phyloP scores from a whole-genome alignment of 441 rosid species.

The Flueggea neowawraea region DNA sequence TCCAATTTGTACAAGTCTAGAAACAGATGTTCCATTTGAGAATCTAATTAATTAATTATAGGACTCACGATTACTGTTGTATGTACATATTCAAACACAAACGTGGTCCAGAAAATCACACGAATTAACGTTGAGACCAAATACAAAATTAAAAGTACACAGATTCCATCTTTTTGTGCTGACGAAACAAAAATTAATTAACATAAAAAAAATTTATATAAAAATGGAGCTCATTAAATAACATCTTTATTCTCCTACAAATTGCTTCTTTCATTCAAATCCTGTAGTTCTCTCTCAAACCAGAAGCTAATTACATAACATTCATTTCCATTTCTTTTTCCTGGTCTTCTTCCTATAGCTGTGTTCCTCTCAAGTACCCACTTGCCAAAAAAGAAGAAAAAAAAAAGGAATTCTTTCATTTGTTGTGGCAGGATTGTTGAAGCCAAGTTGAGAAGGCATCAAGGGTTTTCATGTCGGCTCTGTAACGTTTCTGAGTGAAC shows the following conservation, averaged over 20 bases:
- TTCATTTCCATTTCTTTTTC: neutral
- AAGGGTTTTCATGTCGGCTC: conserved; percentile 93
- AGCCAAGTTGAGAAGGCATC: conserved; percentile 72
- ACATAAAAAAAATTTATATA: neutral
- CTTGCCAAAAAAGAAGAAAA: no score
- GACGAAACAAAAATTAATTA: neutral
- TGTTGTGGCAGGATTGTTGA: conserved; percentile 17
- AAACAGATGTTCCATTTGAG: neutral
- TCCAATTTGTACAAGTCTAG: no score
- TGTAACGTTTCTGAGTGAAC: conserved; percentile 90
- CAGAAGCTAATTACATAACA: neutral
- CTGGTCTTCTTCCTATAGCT: neutral
- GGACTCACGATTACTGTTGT: no score
- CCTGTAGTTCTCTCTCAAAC: neutral
- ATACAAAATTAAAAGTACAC: conserved; percentile 2
- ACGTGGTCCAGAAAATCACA: neutral
- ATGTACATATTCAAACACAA: neutral
- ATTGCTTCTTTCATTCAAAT: conserved; percentile 8
- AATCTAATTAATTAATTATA: neutral
- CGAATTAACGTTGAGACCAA: conserved; percentile 5
- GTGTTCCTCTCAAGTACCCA: no score
- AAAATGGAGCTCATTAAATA: conserved; percentile 7
- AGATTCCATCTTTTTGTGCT: conserved; percentile 4
- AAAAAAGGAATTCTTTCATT: neutral
- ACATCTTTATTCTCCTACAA: conserved; percentile 18